These are phyloP conservation scores for Trichosporon faecale DNA, from an alignment of 1,284 basidiomycete genomes.

Conservation along the genomic window DNA sequence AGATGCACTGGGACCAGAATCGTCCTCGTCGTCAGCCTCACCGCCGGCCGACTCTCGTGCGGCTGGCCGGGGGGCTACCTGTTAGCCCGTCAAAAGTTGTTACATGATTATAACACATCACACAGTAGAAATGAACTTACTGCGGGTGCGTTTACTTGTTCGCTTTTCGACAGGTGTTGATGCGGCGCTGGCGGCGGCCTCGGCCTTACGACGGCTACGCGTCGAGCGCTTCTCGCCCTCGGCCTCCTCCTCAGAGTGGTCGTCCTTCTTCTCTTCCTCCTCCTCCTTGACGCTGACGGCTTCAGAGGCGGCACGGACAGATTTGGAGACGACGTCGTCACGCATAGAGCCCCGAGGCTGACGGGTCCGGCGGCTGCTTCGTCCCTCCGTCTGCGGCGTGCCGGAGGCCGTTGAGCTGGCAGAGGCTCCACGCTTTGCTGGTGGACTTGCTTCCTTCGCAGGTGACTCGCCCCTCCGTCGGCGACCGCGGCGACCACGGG, in stretches of 20 bases:
- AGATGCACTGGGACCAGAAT: not conserved
- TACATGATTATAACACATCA: constrained; percentile 2
- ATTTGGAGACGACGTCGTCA: constrained; percentile 41
- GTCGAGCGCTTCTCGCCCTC: constrained; percentile 30
- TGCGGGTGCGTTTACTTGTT: constrained; percentile 16
- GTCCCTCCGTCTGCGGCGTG: constrained; percentile 23
- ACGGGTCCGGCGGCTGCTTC: constrained; percentile 21
- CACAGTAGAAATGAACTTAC: constrained; percentile 18
- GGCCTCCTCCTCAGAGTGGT: constrained; percentile 27
- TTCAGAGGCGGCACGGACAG: constrained; percentile 34
- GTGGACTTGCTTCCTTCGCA: constrained; percentile 31
- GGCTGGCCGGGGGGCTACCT: constrained; percentile 35
- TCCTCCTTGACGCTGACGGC: constrained; percentile 36
- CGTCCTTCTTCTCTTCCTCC: constrained; percentile 28
- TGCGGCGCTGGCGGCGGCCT: constrained; percentile 16
- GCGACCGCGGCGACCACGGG: constrained; percentile 28
- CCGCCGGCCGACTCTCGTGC: constrained; percentile 29
- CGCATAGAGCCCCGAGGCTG: constrained; percentile 29
- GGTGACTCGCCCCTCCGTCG: constrained; percentile 29
- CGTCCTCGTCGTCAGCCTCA: constrained; percentile 25
- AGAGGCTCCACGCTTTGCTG: constrained; percentile 33
- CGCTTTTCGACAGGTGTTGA: constrained; percentile 24
- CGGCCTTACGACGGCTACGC: constrained; percentile 31
- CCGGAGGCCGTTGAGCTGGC: constrained; percentile 35
- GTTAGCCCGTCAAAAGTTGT: constrained; percentile 30